Conservation (phyloP, 441 rosid species). For the Pelargonium fulgidum region DNA sequence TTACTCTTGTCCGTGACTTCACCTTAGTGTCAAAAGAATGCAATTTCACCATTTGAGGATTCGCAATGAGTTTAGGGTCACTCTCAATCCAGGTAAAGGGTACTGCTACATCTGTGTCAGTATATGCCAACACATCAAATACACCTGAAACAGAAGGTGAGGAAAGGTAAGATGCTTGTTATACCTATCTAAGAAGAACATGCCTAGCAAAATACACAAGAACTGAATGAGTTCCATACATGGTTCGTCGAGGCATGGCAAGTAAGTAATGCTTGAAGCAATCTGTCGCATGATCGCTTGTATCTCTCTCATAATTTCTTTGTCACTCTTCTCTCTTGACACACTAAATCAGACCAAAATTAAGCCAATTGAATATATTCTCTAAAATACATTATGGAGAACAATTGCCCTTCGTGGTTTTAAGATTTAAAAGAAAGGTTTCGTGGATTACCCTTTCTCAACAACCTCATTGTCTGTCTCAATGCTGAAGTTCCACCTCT, state of each 20-base stretch:
- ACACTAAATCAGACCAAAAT: not conserved
- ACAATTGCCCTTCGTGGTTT: too few species aligned
- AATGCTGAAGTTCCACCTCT: conserved; percentile 88
- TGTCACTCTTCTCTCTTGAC: conserved; percentile 54
- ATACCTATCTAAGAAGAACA: not conserved
- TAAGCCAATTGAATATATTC: not conserved
- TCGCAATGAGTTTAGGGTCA: conserved; percentile 81
- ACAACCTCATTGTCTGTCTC: not conserved
- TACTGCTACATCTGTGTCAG: conserved; percentile 75
- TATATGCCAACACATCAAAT: conserved; percentile 87
- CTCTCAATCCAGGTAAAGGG: conserved; percentile 94
- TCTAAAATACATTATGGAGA: not conserved
- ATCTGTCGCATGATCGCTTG: conserved; percentile 36
- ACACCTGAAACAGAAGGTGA: conserved; percentile 31
- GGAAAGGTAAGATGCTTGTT: not conserved
- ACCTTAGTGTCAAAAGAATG: conserved; percentile 93
- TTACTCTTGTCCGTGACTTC: too few species aligned
- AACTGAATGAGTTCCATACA: conserved; percentile 29
- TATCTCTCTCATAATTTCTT: conserved; percentile 90
- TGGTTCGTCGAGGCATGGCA: conserved; percentile 80
- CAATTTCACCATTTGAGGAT: conserved; percentile 95
- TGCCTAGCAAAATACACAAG: not conserved
- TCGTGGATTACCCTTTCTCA: not conserved
- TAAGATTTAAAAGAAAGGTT: too few species aligned
- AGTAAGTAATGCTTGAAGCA: conserved; percentile 1